Base-by-base conservation (phyloP, 1,284 basidiomycete genomes). In the Heterobasidion occidentale region DNA sequence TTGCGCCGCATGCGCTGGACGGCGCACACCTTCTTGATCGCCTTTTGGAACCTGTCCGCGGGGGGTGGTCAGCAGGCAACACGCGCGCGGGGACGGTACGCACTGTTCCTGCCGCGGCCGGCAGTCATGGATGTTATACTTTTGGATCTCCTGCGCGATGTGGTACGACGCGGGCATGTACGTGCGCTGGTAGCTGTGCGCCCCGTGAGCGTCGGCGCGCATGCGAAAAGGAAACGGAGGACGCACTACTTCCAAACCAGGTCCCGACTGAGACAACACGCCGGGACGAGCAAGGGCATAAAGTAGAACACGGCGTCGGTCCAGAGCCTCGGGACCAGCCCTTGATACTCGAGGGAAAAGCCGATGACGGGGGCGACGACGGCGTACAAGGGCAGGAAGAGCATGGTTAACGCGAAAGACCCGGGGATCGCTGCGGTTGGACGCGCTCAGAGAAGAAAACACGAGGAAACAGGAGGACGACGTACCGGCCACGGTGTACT, bases 121-220 rank as follows among this genome's bases (percentile, higher is more conserved):
- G 69, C 98, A 98, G 68, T 99, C 97, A 8, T 94, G 94, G 59
- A 98, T 87, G 69, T 98, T 97, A 77, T 97, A 98, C 74, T 98
- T 98, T 72, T 95, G 93, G 17, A 92, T 76, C 71, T 99, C 97
- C 68, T 99, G 96, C 0, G 96, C 94, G 62, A 99, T 94, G 70
- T 99, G 96, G 71, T 98, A 98, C 15, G 94, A 87, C 51, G 86
- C 80, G 1, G 97, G 97, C 60, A 75, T 74, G 71, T 98, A 98
- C 35, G 96, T 96, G 60, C 96, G 80, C 61, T 87, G 85, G 69
- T 96, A 97, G 69, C 92, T 94, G 65, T 27, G 27, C 45, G 12
- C n/a, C 5, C 2, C 12, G 47, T 36, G n/a, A 42, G 38, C 38
- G n/a, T 12, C 38, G 12, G n/a, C 2, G 38, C n/a, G n/a, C 12